Conservation (phyloP, 768 basidiomycete species). For the Infundibulicybe gibba region DNA sequence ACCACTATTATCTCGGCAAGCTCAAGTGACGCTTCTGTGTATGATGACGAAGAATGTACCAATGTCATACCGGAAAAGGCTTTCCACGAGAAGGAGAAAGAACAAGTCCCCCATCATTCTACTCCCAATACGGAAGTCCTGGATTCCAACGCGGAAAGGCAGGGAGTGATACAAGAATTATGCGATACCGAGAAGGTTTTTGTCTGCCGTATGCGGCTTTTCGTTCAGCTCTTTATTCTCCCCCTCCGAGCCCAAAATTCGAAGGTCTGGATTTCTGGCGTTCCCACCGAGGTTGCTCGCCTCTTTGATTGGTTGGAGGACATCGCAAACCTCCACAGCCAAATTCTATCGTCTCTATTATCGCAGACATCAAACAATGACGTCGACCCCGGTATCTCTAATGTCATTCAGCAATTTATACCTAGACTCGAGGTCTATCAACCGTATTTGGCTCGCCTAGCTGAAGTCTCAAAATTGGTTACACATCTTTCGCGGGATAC, state of each 20-base stretch:
- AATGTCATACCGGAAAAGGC: too few relatives aligned
- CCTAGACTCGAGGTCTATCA: slow-evolving; percentile 78
- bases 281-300: slow-evolving; percentile 67
- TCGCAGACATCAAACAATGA: slow-evolving; percentile 34
- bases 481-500: slow-evolving; percentile 43
- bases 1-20: slow-evolving; percentile 5
- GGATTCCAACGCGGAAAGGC: slow-evolving; percentile 8
- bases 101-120: slow-evolving; percentile 2
- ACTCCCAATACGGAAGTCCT: slow-evolving; percentile 1
- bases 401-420: slow-evolving; percentile 57
- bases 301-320: slow-evolving; percentile 90
- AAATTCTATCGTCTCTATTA: slow-evolving; percentile 42
- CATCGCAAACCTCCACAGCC: slow-evolving; percentile 72
- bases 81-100: slow-evolving; percentile 11
- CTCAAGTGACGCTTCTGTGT: slow-evolving; percentile 14
- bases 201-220: slow-evolving; percentile 58
- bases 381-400: slow-evolving; percentile 52
- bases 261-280: slow-evolving; percentile 75
- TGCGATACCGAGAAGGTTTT: slow-evolving; percentile 67
- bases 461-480: slow-evolving; percentile 52
- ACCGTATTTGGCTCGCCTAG: slow-evolving; percentile 77
- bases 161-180: slow-evolving; percentile 53
- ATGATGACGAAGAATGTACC: slow-evolving; percentile 7
- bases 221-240: slow-evolving; percentile 69
- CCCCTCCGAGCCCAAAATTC: slow-evolving; percentile 74